These are phyloP conservation scores for Hydrangea macrophylla DNA, from an alignment of 148 eudicot species.

Conservation along the genomic window DNA sequence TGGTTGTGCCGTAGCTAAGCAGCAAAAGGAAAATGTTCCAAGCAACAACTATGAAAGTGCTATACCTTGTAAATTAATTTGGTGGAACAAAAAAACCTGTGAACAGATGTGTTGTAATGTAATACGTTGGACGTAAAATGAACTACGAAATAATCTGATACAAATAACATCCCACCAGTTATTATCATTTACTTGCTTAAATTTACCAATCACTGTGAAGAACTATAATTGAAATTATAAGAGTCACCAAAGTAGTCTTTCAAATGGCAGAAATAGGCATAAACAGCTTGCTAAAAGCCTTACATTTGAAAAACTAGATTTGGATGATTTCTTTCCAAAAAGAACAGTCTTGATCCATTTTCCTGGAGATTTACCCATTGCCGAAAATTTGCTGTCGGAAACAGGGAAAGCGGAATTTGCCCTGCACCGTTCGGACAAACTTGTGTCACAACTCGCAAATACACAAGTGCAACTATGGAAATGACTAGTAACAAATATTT, in stretches of 20 bases:
- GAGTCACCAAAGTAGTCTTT: background rate
- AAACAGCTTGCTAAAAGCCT: constrained; percentile 14
- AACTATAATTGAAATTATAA: background rate
- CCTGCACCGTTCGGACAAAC: constrained; percentile 24
- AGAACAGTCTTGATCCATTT: constrained; percentile 91
- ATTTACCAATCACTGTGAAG: background rate
- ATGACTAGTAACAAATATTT: background rate
- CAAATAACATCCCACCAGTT: background rate
- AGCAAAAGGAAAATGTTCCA: background rate
- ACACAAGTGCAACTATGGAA: background rate
- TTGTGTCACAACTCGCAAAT: too few relatives aligned
- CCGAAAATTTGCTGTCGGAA: constrained; percentile 16
- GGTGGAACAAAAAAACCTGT: background rate
- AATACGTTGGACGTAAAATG: background rate
- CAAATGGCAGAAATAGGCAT: constrained; percentile 8
- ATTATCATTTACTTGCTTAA: too few relatives aligned
- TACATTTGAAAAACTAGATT: constrained; percentile 54
- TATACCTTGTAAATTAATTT: background rate
- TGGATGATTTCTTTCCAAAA: constrained; percentile 81
- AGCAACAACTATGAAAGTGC: background rate
- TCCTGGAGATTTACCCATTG: constrained; percentile 95
- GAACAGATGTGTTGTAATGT: background rate
- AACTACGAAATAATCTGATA: background rate
- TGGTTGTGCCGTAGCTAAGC: background rate
- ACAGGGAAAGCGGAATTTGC: constrained; percentile 15